Conservation (phyloP, 345 rosid species). For the Citropsis articulata region DNA sequence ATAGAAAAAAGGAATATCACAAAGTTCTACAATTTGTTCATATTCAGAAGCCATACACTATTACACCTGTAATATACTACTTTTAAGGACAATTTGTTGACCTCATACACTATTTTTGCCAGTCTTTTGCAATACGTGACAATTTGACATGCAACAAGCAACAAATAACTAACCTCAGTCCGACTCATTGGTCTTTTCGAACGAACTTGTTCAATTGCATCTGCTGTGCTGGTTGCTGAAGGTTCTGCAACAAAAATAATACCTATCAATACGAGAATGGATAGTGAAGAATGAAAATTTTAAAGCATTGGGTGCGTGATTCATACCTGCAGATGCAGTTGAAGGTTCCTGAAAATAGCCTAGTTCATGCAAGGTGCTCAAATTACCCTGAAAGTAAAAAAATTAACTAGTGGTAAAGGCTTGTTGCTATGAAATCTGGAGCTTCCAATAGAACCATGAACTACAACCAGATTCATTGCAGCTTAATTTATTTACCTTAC, state of each 20-base stretch:
- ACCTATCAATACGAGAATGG: constrained; percentile 4
- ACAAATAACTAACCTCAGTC: constrained; percentile 61
- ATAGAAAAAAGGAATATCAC: not conserved
- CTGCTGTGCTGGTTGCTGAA: constrained; percentile 45
- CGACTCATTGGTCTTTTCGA: constrained; percentile 84
- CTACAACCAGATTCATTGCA: constrained; percentile 8
- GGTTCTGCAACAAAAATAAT: constrained; percentile 36
- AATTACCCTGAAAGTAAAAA: constrained; percentile 57
- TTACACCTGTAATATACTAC: not conserved
- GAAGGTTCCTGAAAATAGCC: constrained; percentile 50
- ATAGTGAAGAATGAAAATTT: constrained; percentile 5
- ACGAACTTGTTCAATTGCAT: constrained; percentile 63
- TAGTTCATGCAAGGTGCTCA: constrained; percentile 50
- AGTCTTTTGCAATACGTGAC: not conserved
- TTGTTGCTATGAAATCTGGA: constrained; percentile 15
- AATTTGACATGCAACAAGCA: not conserved
- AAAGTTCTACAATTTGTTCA: not conserved
- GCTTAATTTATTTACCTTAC: constrained; percentile 73
- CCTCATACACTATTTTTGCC: not conserved
- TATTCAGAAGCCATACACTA: not conserved
- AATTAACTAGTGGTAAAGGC: constrained; percentile 24
- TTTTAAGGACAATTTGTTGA: not conserved
- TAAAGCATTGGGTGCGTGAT: constrained; percentile 11
- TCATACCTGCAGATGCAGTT: constrained; percentile 43
- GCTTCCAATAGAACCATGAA: constrained; percentile 20